Base-by-base conservation (phyloP, 805 yeast species). In the Maudiozyma serrabonitensis region DNA sequence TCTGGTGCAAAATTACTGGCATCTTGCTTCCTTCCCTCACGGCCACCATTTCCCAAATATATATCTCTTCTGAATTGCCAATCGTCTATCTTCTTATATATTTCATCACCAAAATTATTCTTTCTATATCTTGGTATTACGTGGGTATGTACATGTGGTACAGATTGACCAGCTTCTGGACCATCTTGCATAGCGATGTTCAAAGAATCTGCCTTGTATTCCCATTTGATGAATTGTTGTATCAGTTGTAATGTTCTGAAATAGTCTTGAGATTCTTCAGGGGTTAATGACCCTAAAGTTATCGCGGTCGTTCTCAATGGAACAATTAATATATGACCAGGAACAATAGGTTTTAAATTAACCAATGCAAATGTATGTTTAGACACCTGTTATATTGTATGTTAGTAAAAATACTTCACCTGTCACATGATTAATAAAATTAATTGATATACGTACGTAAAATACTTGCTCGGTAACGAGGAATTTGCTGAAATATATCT, bases 121-220 rank as follows among this genome's bases (percentile, higher is more conserved):
- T 64, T 54, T 46, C 71, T 73, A 62, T 75, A 81, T 40, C 99
- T 74, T 6, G 99, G 99, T 19, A 93, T 89, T 18, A 93, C 69
- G 64, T 93, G 99, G 19, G 96, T 84, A 65, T 93, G 99, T 28
- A 91, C 74, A 67, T 93, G 99, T 5, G 97, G 95, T 2, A 93
- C 82, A n/a, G 90, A 79, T 63, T 93, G 99, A 3, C 99, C 99
- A 1, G 97, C 91, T 46, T 88, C 88, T 0, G 89, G 86, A 0
- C 99, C 99, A 63, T 93, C 99, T 64, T 93, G 99, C 51, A 95
- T 87, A 11, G 97, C 91, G 39, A 93, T 75, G 62, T 95, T 95
- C 52, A 89, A 61, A 1, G 95, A 74, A 56, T 90, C 95, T 2
- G 96, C 95, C 35, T 81, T 74, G 64, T 82, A 93, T 12, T 75